phyloP scores from a whole-genome alignment of 1,284 basidiomycete species.

The Cutaneotrichosporon arboriforme region DNA sequence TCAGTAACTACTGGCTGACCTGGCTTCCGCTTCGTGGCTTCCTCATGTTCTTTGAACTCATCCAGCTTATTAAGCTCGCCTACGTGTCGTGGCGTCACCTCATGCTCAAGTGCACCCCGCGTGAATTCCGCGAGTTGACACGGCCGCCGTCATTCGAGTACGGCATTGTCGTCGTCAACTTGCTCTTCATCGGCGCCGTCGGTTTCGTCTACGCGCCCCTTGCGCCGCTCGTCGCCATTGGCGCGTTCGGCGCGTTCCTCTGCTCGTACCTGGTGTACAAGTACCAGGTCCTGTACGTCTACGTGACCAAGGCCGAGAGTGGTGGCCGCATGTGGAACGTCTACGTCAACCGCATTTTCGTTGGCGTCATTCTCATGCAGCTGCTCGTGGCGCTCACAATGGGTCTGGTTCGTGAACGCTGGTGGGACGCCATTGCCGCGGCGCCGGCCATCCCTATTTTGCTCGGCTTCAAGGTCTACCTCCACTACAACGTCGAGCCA shows the following conservation, averaged over 20 bases:
- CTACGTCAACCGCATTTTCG: slow-evolving; percentile 74
- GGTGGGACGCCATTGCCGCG: slow-evolving; percentile 50
- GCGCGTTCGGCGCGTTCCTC: slow-evolving; percentile 74
- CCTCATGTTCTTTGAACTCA: slow-evolving; percentile 87
- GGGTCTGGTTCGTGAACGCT: slow-evolving; percentile 72
- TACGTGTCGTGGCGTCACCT: slow-evolving; percentile 78
- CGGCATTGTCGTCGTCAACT: slow-evolving; percentile 45
- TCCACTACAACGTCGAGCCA: slow-evolving; percentile 61
- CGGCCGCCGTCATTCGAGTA: slow-evolving; percentile 89
- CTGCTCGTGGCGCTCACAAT: slow-evolving; percentile 79
- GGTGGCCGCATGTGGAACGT: slow-evolving; percentile 93
- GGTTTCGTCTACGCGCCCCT: slow-evolving; percentile 86
- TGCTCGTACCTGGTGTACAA: slow-evolving; percentile 56
- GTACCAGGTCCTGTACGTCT: slow-evolving; percentile 94
- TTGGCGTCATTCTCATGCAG: slow-evolving; percentile 73
- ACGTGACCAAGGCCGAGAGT: slow-evolving; percentile 76
- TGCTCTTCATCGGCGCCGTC: slow-evolving; percentile 79
- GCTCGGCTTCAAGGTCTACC: slow-evolving; percentile 72
- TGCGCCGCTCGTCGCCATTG: slow-evolving; percentile 68
- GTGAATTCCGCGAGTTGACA: slow-evolving; percentile 93
- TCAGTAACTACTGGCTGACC: slow-evolving; percentile 76
- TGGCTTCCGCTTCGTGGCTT: slow-evolving; percentile 93
- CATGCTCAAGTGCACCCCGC: slow-evolving; percentile 89
- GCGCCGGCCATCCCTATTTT: slow-evolving; percentile 72
- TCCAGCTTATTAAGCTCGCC: slow-evolving; percentile 86